Percentiles rank a stretch among this genome's conserved stretches.
Conservation (phyloP, 768 basidiomycete genomes). For the Lentinula guzmanii region DNA sequence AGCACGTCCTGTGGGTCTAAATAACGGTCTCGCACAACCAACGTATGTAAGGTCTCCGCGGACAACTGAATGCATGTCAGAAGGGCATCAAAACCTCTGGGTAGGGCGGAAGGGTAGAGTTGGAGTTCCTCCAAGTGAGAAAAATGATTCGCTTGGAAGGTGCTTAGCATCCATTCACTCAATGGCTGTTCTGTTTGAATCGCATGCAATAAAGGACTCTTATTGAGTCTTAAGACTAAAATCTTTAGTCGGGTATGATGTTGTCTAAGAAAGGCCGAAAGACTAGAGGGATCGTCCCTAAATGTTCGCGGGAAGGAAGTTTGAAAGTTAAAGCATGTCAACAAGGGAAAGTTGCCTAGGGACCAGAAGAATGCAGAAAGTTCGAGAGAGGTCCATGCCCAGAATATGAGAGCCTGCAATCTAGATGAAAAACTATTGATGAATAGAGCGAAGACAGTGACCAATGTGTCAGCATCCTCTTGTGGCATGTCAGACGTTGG, state of each 20-base stretch:
- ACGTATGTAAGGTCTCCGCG: conserved; percentile 22
- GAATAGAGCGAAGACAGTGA: conserved; percentile 31
- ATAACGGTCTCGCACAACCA: conserved; percentile 37
- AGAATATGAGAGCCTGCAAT: conserved; percentile 28
- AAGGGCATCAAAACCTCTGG: conserved; percentile 27
- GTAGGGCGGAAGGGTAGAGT: conserved; percentile 33
- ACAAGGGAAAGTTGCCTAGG: conserved; percentile 24
- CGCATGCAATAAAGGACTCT: conserved; percentile 11
- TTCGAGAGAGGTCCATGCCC: conserved; percentile 35
- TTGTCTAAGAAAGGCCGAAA: conserved; percentile 25
- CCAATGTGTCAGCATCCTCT: conserved; percentile 19
- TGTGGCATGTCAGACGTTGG: conserved; percentile 11
- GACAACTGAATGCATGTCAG: conserved; percentile 25
- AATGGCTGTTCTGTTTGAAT: conserved; percentile 22
- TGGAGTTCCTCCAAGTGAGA: conserved; percentile 19
- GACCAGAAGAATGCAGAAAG: conserved; percentile 32
- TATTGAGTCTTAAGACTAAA: conserved; percentile 34
- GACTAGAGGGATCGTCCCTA: conserved; percentile 24
- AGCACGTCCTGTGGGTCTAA: conserved; percentile 25
- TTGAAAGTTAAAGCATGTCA: conserved; percentile 28
- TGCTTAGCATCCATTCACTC: conserved; percentile 26
- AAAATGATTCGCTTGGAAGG: conserved; percentile 20
- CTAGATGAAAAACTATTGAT: conserved; percentile 28
- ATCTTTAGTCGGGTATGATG: conserved; percentile 25
- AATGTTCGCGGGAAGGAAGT: conserved; percentile 35